Evolutionary conservation across 345 rosid genomes (phyloP), one percentile per base, ranked within the genome.

Genomic region (Syzygium aromaticum): DNA sequence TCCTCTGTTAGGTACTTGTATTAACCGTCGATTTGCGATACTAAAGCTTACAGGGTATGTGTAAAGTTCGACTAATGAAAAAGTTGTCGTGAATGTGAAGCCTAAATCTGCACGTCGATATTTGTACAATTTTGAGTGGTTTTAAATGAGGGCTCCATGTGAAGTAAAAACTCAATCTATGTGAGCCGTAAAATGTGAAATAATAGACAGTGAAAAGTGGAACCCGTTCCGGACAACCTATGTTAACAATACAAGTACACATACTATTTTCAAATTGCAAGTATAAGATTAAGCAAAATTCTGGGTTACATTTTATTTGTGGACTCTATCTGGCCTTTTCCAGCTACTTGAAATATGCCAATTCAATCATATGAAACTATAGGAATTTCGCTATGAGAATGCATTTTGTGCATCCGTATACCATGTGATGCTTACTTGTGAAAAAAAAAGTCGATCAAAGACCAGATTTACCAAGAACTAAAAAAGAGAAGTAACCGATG

Each of bases 171-270:
- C 30, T 25, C 7, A 28, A 57, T 25, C 3, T 25, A 57, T 25
- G 3, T 57, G 15, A 57, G 30, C 28, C 1, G 30, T 57, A 1
- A 57, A 61, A 13, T n/a, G 38, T 61, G 33, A n/a, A n/a, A 61
- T n/a, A n/a, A 61, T n/a, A 13, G 13, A 61, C n/a, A 61, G 17
- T 61, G 33, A 61, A n/a, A 3, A 61, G 30, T 3, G 19, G 28
- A 61, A 13, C 0, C 43, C 7, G 0, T 27, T n/a, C 5, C 30
- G 25, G 11, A 6, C 0, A 0, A 0, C 4, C 28, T 6, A 0
- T 57, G 7, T 57, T 11, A 57, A 57, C 0, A 25, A 25, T 25
- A 4, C 0, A 13, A 57, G 30, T 25, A 11, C 64, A 0, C 28
- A 25, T 57, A 4, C 15, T 0, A 57, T 57, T n/a, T 25, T 25